phyloP scores from a whole-genome alignment of 2,329 filamentous ascomycete genomes.

The Leptographium procerum region DNA sequence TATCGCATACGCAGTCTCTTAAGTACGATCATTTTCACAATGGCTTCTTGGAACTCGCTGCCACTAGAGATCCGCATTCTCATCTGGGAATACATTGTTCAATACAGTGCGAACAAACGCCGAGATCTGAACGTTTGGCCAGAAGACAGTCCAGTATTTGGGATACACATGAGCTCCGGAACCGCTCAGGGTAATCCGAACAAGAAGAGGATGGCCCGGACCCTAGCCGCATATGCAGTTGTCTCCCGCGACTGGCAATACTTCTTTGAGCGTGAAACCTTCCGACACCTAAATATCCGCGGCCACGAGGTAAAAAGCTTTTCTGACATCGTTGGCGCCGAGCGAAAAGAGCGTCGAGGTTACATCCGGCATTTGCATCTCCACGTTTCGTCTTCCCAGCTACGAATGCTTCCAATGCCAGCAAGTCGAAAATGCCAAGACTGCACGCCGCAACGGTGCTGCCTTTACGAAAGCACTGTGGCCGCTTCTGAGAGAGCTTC shows the following conservation, averaged over 20 bases:
- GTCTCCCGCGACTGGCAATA: constrained; percentile 5
- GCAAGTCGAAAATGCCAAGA: background rate
- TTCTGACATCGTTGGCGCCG: background rate
- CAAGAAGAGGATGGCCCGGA: background rate
- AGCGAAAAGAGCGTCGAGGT: background rate
- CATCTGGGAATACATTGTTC: background rate
- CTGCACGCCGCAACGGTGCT: background rate
- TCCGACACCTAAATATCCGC: background rate
- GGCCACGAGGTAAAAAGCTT: background rate
- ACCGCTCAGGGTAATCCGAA: background rate
- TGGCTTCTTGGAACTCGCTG: background rate
- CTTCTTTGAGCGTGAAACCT: constrained; percentile 5
- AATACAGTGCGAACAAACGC: background rate
- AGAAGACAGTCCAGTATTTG: background rate
- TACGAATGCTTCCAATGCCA: background rate
- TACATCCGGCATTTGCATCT: background rate
- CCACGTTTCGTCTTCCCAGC: background rate
- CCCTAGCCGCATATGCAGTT: background rate
- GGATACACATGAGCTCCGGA: too few relatives aligned
- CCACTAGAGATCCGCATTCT: background rate
- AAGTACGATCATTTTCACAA: too few relatives aligned
- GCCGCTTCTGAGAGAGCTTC: background rate
- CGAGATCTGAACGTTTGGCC: background rate
- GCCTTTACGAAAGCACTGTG: background rate
- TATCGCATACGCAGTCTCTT: too few relatives aligned